These are phyloP conservation scores for Melanogaster broomeanus DNA, from an alignment of 768 basidiomycete species.

Conservation along the genomic window DNA sequence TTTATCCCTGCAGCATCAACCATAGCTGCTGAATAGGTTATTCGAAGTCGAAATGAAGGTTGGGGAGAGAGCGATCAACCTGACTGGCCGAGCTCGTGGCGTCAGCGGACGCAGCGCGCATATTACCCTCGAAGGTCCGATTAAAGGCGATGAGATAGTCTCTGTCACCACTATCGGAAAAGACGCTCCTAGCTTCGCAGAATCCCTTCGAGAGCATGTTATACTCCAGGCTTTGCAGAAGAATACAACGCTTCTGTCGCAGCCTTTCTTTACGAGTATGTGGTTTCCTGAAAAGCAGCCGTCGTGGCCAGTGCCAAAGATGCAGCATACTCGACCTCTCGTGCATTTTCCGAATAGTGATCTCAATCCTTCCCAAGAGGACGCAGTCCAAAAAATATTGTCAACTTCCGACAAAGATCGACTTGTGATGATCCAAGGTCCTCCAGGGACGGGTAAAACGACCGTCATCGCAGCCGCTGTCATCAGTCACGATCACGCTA, in stretches of 20 bases:
- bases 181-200: constrained; percentile 57
- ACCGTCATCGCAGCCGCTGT: constrained; percentile 42
- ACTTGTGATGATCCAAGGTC: constrained; percentile 34
- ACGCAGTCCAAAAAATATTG: constrained; percentile 31
- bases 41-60: constrained; percentile 20
- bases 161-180: constrained; percentile 53
- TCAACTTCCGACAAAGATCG: constrained; percentile 21
- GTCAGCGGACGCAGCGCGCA: constrained; percentile 40
- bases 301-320: constrained; percentile 14
- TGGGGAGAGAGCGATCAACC: neutral
- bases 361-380: constrained; percentile 30
- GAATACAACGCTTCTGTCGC: constrained; percentile 11
- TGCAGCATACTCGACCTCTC: neutral
- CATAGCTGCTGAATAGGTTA: constrained; percentile 8
- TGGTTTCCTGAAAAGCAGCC: constrained; percentile 24
- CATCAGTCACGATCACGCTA: constrained; percentile 17
- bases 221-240: constrained; percentile 25
- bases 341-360: neutral
- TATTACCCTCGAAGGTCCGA: constrained; percentile 26
- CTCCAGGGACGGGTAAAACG: constrained; percentile 48
- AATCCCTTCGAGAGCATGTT: constrained; percentile 30
- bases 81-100: constrained; percentile 22
- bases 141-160: constrained; percentile 18
- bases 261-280: constrained; percentile 28
- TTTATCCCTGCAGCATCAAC: neutral